Conservation (phyloP, 176 grass and related monocot genomes). For the Triticum urartu region DNA sequence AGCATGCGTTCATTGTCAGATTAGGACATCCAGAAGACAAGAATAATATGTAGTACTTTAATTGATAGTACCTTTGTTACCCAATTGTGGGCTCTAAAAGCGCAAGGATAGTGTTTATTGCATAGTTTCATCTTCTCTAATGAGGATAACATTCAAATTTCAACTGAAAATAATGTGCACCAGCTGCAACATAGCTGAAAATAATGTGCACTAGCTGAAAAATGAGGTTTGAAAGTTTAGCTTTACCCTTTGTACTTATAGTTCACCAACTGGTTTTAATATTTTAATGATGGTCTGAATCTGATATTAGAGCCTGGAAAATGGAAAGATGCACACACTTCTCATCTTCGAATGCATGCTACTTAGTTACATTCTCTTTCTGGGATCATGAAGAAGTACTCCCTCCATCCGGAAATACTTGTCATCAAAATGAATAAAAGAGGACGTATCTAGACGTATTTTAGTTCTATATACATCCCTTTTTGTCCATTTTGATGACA, state of each 20-base stretch:
- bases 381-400: background rate
- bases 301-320: slow-evolving; percentile 14
- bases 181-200: background rate
- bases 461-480: too few species aligned
- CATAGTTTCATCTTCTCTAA: slow-evolving; percentile 7
- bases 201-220: slow-evolving; percentile 1
- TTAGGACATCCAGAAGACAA: background rate
- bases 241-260: background rate
- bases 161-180: background rate
- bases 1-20: background rate
- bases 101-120: background rate
- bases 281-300: background rate
- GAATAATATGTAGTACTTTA: background rate
- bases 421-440: too few species aligned
- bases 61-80: background rate
- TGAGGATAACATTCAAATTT: background rate
- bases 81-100: background rate
- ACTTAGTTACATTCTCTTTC: background rate
- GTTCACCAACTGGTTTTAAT: background rate
- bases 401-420: too few species aligned
- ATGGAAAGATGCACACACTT: background rate
- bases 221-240: background rate
- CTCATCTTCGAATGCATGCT: background rate
- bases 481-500: too few species aligned
- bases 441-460: too few species aligned